Percentiles rank a stretch among this genome's conserved stretches.
Conservation (phyloP, 2,329 filamentous ascomycete genomes). For the Alternaria arborescens region DNA sequence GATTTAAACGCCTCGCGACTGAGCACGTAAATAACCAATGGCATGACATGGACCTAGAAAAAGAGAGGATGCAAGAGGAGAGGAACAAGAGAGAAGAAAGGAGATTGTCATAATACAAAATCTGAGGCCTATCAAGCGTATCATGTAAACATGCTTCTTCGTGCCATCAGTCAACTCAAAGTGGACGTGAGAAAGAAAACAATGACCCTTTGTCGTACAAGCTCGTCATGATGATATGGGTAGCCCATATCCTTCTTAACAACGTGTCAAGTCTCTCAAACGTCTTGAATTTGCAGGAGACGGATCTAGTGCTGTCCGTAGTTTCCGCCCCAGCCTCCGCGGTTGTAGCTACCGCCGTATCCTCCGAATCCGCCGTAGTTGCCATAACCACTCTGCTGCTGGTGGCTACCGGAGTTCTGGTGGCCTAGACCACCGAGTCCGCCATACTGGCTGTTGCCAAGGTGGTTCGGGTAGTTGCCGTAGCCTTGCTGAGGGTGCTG, state of each 20-base stretch:
- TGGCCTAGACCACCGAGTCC: conserved; percentile 63
- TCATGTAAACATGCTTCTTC: conserved; percentile 38
- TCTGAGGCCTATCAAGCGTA: conserved; percentile 34
- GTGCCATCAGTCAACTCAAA: conserved; percentile 36
- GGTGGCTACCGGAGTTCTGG: conserved; percentile 56
- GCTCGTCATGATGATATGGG: conserved; percentile 28
- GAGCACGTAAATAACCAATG: conserved; percentile 32
- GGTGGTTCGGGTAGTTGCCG: conserved; percentile 63
- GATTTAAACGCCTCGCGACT: conserved; percentile 37
- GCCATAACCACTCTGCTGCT: conserved; percentile 55
- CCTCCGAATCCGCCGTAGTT: conserved; percentile 54
- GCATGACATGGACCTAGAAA: conserved; percentile 22
- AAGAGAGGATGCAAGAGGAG: conserved; percentile 47
- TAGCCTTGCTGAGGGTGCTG: conserved; percentile 67
- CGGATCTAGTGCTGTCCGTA: conserved; percentile 52
- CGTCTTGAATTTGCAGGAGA: conserved; percentile 3
- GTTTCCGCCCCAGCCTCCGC: conserved; percentile 61
- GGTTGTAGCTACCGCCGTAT: conserved; percentile 52
- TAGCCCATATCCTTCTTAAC: conserved; percentile 32
- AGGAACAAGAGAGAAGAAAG: conserved; percentile 34
- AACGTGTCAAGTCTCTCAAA: conserved; percentile 12
- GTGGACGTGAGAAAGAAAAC: conserved; percentile 26
- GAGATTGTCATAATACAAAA: conserved; percentile 47
- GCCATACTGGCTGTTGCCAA: conserved; percentile 61
- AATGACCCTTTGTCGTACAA: conserved; percentile 36